Evolutionary conservation across 2,329 filamentous ascomycete species (phyloP), one percentile per base, ranked within the genome.

Genomic region (Penicillium brasilianum): DNA sequence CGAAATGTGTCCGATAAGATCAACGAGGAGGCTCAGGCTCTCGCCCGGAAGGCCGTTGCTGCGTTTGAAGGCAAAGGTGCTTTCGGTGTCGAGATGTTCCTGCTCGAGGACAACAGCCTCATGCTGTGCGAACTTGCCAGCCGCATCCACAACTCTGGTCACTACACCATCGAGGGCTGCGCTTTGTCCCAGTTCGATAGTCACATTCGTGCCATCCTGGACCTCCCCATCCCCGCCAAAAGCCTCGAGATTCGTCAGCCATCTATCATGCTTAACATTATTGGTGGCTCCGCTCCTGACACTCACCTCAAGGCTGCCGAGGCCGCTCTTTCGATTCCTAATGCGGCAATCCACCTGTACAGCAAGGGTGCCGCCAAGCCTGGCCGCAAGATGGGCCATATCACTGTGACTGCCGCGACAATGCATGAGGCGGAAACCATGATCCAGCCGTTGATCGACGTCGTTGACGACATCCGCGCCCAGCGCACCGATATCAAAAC

Each of bases 51-150:
- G 60, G 93, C 95, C 11, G 88, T 97, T 22, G 84, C 86, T 44
- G 89, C 87, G 55, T 90, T 99, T 57, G 88, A 88, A 81, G 95
- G 95, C 55, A 90, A 95, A 64, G 95, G 95, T 65, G 91, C 97
- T 34, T 99, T 97, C 77, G 95, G 94, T 0, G 94, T 98, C 0
- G 95, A 99, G 79, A 91, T 98, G 88, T 99, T 99, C 78, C 79
- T 98, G 3, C 85, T 93, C 11, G 80, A 88, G 52, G 87, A 95
- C 69, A 87, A 87, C 80, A 80, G 76, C 60, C 83, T 97, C 1
- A 79, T 96, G 60, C 85, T 97, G 69, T 97, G 96, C 76, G 93
- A 97, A 78, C 90, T 96, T 65, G 92, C 92, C 0, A 92, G 91
- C 13, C 84, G 92, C 41, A 86, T 87, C 54, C 93, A 97, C 79